Evolutionary conservation across 768 basidiomycete species (phyloP).

Genomic region (Mycena rebaudengoi): DNA sequence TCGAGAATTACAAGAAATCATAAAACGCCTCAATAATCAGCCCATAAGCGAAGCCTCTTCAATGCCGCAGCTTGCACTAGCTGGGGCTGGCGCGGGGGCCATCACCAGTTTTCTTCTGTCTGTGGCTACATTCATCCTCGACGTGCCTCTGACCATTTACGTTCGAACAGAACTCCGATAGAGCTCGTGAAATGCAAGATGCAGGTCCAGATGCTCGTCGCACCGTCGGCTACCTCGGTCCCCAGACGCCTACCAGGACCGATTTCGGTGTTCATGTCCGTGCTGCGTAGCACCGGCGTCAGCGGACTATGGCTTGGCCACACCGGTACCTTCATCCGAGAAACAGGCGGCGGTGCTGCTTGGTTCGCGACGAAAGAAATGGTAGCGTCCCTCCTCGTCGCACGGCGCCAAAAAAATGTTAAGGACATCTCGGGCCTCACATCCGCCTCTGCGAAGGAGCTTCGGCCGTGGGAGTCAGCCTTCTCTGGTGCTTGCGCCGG

Average conservation of each 20-base stretch:
- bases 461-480: slow-evolving; percentile 78
- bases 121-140: slow-evolving; percentile 61
- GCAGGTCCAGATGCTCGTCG: slow-evolving; percentile 86
- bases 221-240: slow-evolving; percentile 23
- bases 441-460: slow-evolving; percentile 31
- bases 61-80: slow-evolving; percentile 74
- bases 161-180: slow-evolving; percentile 72
- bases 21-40: slow-evolving; percentile 52
- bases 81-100: slow-evolving; percentile 87
- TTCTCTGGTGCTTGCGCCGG: slow-evolving; percentile 83
- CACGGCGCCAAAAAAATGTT: slow-evolving; percentile 45
- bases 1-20: slow-evolving; percentile 72
- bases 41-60: slow-evolving; percentile 57
- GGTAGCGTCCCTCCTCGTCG: slow-evolving; percentile 68
- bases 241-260: slow-evolving; percentile 67
- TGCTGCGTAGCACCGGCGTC: slow-evolving; percentile 62
- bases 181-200: slow-evolving; percentile 93
- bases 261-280: slow-evolving; percentile 65
- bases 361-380: slow-evolving; percentile 92
- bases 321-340: slow-evolving; percentile 85
- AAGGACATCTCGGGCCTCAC: slow-evolving; percentile 22
- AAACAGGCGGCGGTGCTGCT: slow-evolving; percentile 85
- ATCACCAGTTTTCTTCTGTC: slow-evolving; percentile 90
- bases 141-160: not conserved
- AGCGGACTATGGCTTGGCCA: slow-evolving; percentile 63